A percentile compares a stretch with the other conserved stretches of the same genome.
Evolutionary conservation across 352 stramenopile species (phyloP).

Genomic region (Phytophthora palmivora): DNA sequence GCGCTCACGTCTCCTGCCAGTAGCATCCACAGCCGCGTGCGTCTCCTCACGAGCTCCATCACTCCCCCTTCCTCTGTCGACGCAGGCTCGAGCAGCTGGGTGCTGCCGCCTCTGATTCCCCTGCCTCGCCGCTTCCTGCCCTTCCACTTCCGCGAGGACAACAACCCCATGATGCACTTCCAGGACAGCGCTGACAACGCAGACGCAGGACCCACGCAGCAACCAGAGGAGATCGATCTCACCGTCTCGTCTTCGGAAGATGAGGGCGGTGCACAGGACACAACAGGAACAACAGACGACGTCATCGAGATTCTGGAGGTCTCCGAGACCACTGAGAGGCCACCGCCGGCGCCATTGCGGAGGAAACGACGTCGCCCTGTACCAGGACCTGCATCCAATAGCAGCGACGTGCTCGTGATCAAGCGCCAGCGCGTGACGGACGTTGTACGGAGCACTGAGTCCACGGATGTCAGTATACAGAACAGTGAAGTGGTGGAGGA

Average conservation of each 20-base stretch:
- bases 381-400: not conserved
- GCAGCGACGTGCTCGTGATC: not conserved
- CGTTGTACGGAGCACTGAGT: conserved; percentile 57
- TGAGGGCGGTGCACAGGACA: conserved; percentile 25
- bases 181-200: conserved; percentile 7
- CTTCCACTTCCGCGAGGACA: conserved; percentile 10
- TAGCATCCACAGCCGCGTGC: conserved; percentile 2
- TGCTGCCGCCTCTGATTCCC: conserved; percentile 38
- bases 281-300: conserved; percentile 40
- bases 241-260: conserved; percentile 69
- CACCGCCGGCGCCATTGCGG: conserved; percentile 33
- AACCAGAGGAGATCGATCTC: conserved; percentile 68
- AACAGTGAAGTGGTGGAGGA: conserved; percentile 82
- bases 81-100: conserved; percentile 15
- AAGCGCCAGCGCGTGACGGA: conserved; percentile 50
- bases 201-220: conserved; percentile 2
- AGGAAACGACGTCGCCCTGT: conserved; percentile 52
- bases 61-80: not conserved
- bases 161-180: conserved; percentile 13
- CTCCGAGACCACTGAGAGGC: conserved; percentile 8
- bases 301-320: conserved; percentile 67
- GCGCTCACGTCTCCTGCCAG: not conserved
- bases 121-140: conserved; percentile 34
- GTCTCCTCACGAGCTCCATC: conserved; percentile 2
- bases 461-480: conserved; percentile 71